These are phyloP conservation scores for Piromyces finnis DNA, from an alignment of 192 early-diverging fungal genomes.

Conservation along the genomic window DNA sequence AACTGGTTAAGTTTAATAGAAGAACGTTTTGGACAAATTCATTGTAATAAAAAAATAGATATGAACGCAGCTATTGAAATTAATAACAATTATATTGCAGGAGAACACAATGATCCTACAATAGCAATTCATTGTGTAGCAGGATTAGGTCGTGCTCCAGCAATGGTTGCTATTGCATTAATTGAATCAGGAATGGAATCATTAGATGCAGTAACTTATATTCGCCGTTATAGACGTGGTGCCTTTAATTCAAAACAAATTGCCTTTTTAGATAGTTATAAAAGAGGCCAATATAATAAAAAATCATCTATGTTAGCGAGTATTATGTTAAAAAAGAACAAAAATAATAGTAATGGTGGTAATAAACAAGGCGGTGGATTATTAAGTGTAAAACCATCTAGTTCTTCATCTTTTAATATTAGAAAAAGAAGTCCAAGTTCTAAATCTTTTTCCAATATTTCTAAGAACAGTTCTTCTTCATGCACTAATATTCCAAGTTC, in stretches of 20 bases:
- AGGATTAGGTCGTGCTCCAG: slow-evolving; percentile 39
- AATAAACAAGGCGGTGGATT: background rate
- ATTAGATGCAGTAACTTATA: slow-evolving; percentile 53
- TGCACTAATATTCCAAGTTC: background rate
- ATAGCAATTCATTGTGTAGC: slow-evolving; percentile 59
- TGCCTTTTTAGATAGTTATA: slow-evolving; percentile 23
- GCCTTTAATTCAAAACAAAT: slow-evolving; percentile 59
- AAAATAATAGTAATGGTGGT: background rate
- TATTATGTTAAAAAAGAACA: background rate
- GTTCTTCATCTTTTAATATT: background rate
- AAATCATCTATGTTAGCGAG: background rate
- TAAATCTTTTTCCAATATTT: background rate
- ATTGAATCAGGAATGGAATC: slow-evolving; percentile 64
- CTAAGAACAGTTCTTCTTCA: background rate
- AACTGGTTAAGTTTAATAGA: slow-evolving; percentile 52
- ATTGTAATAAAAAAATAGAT: slow-evolving; percentile 2
- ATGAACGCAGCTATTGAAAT: background rate
- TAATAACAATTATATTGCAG: background rate
- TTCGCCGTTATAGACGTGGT: slow-evolving; percentile 50
- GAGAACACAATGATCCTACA: slow-evolving; percentile 10
- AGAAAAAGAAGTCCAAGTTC: background rate
- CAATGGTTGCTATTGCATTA: slow-evolving; percentile 59
- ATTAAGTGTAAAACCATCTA: background rate
- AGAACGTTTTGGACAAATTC: slow-evolving; percentile 14
- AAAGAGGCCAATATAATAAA: slow-evolving; percentile 1